phyloP scores from a whole-genome alignment of 2,329 filamentous ascomycete species.

The Leptographium flavum region DNA sequence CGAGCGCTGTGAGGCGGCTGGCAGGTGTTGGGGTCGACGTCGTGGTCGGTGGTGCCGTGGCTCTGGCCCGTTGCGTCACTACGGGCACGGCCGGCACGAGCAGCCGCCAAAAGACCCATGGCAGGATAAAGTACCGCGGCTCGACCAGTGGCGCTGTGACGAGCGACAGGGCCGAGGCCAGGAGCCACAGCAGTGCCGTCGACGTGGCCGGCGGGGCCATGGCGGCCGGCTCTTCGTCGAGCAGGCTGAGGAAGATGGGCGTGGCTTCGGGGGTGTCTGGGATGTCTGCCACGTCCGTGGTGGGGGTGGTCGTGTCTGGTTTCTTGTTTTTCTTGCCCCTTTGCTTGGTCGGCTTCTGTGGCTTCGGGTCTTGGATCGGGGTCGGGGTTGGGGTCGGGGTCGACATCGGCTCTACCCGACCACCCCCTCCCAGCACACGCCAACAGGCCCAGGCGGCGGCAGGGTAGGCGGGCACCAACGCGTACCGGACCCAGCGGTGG shows the following conservation, averaged over 20 bases:
- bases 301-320: background rate
- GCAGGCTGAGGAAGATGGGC: slow-evolving; percentile 6
- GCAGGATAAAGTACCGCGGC: slow-evolving; percentile 88
- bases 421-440: slow-evolving; percentile 36
- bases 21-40: too few species aligned
- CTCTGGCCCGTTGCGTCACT: too few species aligned
- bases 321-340: background rate
- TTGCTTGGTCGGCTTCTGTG: background rate
- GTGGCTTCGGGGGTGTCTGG: background rate
- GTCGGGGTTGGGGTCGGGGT: background rate
- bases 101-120: slow-evolving; percentile 86
- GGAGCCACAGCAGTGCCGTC: slow-evolving; percentile 42
- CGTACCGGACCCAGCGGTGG: slow-evolving; percentile 47
- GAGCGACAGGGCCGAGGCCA: slow-evolving; percentile 62
- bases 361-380: background rate
- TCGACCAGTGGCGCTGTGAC: slow-evolving; percentile 86
- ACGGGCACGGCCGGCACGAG: slow-evolving; percentile 42
- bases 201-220: slow-evolving; percentile 27
- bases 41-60: background rate
- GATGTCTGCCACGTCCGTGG: too few species aligned
- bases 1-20: slow-evolving; percentile 6
- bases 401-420: too few species aligned
- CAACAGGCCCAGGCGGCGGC: slow-evolving; percentile 55
- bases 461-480: slow-evolving; percentile 57
- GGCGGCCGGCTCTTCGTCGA: slow-evolving; percentile 14